Percentiles rank a stretch among this genome's conserved stretches.
These are phyloP conservation scores for Trichoderma sp. DNA, from an alignment of 2,329 filamentous ascomycete species.

Conservation along the genomic window DNA sequence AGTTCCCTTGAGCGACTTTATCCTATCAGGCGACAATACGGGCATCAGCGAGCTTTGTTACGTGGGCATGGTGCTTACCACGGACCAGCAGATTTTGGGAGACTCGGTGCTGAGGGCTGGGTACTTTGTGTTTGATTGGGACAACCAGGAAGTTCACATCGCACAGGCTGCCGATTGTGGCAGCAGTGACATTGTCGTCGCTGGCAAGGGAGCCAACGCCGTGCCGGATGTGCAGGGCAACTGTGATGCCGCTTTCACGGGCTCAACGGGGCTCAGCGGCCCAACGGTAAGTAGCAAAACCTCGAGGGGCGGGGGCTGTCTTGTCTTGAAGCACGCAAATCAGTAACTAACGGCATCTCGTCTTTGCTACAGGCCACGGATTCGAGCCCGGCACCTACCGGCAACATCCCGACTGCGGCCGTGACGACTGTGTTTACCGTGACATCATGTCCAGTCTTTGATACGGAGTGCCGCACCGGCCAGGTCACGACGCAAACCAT, in stretches of 20 bases:
- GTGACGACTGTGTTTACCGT: constrained; percentile 28
- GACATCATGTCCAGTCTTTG: constrained; percentile 27
- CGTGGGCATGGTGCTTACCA: constrained; percentile 40
- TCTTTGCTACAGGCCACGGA: constrained; percentile 18
- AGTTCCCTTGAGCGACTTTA: constrained; percentile 48
- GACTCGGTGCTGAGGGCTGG: constrained; percentile 43
- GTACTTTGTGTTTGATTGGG: constrained; percentile 47
- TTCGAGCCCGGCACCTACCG: constrained; percentile 14
- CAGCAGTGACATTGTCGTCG: constrained; percentile 36
- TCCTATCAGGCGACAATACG: constrained; percentile 32
- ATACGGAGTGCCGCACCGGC: constrained; percentile 24
- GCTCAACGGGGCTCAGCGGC: background rate
- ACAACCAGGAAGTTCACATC: constrained; percentile 41
- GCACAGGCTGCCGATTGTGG: constrained; percentile 42
- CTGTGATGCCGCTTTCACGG: constrained; percentile 30
- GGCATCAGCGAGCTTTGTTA: constrained; percentile 38
- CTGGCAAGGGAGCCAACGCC: constrained; percentile 33
- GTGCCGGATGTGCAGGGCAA: constrained; percentile 36
- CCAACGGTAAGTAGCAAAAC: background rate
- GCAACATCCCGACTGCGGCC: constrained; percentile 18
- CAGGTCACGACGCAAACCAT: constrained; percentile 25
- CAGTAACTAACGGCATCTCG: background rate
- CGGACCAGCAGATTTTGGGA: constrained; percentile 44
- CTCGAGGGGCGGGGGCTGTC: background rate
- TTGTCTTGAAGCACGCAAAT: background rate